Base-by-base conservation (phyloP, 768 basidiomycete species). In the Exsudoporus frostii region DNA sequence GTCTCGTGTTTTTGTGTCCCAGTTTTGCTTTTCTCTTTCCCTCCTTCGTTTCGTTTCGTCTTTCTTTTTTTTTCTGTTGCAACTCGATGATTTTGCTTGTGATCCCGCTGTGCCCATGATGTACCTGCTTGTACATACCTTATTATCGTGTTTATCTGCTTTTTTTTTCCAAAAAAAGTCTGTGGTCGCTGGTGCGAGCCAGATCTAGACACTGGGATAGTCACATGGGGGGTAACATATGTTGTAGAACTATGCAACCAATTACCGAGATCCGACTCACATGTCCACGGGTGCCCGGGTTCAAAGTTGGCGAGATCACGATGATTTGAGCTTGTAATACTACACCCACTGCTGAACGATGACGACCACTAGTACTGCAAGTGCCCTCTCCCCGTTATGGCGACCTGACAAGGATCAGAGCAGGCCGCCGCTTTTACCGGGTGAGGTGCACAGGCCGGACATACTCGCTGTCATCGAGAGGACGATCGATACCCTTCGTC, bases 381-480 rank as follows among this genome's bases (percentile, higher is more conserved):
- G 34, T 19, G 49, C 14, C 17, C 2, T 24, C 22, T 34, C 32
- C 22, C 17, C 25, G 17, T 17, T 49, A 5, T 56, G 55, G 55
- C 42, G 47, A 56, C 54, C 54, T 1, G 42, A 36, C 7, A 3
- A 10, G 1, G 7, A 50, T 19, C 56, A 57, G 24, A 33, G 19
- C 27, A 50, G 44, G 13, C 56, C 55, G 9, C 13, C 15, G 9
- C 33, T 46, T 32, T 17, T 17, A n/a, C 2, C n/a, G 3, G 56
- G 44, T 14, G 59, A 65, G 6, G 70, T 86, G 13, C 83, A 79
- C 58, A 73, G 79, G 34, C 79, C 79, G 3, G 84, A 87, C 46
- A 75, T 87, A 10, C 68, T 86, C 33, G 69, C 80, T 52, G 77
- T 78, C n/a, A 85, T 90, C 39, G 83, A 84, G 55, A 65, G 69